These are phyloP conservation scores for Bifiguratus adelaidae DNA, from an alignment of 192 early-diverging fungal genomes.

Conservation along the genomic window DNA sequence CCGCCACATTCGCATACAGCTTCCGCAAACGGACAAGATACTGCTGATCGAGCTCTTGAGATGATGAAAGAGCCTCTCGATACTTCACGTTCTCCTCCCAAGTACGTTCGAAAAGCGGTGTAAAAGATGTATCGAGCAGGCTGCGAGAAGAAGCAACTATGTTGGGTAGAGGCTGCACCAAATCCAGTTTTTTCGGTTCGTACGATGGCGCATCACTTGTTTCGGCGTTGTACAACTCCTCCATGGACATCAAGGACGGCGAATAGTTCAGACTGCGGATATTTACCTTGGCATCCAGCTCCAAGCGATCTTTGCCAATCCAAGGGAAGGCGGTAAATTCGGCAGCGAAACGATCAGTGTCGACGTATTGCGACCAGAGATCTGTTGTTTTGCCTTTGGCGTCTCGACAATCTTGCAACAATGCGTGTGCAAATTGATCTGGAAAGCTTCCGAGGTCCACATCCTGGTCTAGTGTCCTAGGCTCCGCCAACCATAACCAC, in stretches of 20 bases:
- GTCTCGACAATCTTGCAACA: constrained; percentile 14
- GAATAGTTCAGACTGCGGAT: no score
- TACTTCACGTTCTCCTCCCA: constrained; percentile 3
- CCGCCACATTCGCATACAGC: constrained; percentile 24
- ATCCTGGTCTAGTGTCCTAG: constrained; percentile 10
- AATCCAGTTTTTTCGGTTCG: constrained; percentile 6
- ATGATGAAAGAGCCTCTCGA: constrained; percentile 8
- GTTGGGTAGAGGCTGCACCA: constrained; percentile 5
- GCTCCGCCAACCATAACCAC: constrained; percentile 33
- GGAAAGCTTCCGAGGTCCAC: constrained; percentile 16
- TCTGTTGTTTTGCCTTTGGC: constrained; percentile 9
- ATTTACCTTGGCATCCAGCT: no score
- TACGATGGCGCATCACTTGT: constrained; percentile 15
- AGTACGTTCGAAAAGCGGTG: not conserved
- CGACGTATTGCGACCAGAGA: constrained; percentile 26
- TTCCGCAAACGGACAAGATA: constrained; percentile 20
- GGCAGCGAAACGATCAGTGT: not conserved
- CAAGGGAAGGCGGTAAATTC: constrained; percentile 2
- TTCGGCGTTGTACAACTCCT: constrained; percentile 18
- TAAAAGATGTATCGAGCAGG: not conserved
- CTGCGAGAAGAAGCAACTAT: not conserved
- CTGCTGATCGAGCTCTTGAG: constrained; percentile 12
- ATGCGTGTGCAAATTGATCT: constrained; percentile 11
- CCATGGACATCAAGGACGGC: constrained; percentile 3
- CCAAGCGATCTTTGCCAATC: not conserved